Base-by-base conservation (phyloP, 345 rosid genomes). In the Dovyalis caffra region DNA sequence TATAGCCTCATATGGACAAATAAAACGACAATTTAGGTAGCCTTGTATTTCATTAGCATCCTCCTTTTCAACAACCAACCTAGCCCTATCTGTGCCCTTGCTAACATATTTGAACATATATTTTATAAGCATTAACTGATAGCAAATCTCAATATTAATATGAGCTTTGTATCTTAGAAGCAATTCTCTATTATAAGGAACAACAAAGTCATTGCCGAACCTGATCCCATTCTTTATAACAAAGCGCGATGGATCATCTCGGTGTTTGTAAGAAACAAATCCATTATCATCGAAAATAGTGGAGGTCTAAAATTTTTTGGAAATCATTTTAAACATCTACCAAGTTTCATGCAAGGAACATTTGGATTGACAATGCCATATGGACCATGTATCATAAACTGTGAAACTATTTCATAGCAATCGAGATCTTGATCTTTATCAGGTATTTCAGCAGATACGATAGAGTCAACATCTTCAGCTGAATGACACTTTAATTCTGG, bases 61-160 rank as follows among this genome's bases (percentile, higher is more conserved):
- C n/a, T n/a, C n/a, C n/a, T n/a, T n/a, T n/a, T n/a, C n/a, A n/a
- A n/a, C n/a, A n/a, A n/a, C n/a, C n/a, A n/a, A n/a, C n/a, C 28
- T 62, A 14, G 38, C 28, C 25, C 63, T 12, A 25, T 75, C 73
- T 5, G 57, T 29, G 1, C 73, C 57, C 58, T 69, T 61, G 14
- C 16, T 32, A 2, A 76, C 21, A 21, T 69, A 61, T n/a, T 76
- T 76, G 47, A 76, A 58, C 3, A 69, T 8, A 29, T 69, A 68
- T 9, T 31, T 33, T 1, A 37, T 15, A 5, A 20, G 12, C 11
- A 12, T 56, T 10, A 35, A 62, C 0, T 28, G 1, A 8, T 10
- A 8, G 21, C 68, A n/a, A n/a, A n/a, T n/a, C n/a, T n/a, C n/a
- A n/a, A n/a, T n/a, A n/a, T n/a, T n/a, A n/a, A n/a, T n/a, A n/a